Conservation (phyloP, 2,329 filamentous ascomycete genomes). For the Elsinoe batatas region DNA sequence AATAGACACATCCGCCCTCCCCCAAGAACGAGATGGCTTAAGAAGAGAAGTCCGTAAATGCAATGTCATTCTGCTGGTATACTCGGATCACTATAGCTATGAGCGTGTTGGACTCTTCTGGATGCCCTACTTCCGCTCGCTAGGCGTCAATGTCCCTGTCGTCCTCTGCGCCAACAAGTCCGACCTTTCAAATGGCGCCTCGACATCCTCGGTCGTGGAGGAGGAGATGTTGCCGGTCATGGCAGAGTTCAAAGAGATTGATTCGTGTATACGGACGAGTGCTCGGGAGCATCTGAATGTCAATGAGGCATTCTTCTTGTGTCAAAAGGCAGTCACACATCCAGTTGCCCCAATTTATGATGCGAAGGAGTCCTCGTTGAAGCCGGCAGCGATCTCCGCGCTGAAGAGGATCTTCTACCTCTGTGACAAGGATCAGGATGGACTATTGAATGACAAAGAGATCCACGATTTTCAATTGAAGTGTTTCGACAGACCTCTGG, state of each 20-base stretch:
- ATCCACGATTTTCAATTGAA: conserved; percentile 83
- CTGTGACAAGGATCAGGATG: conserved; percentile 93
- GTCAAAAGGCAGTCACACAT: conserved; percentile 95
- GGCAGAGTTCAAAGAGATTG: conserved; percentile 97
- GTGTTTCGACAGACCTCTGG: conserved; percentile 82
- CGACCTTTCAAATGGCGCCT: conserved; percentile 67
- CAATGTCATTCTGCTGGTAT: conserved; percentile 93
- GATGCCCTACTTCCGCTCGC: conserved; percentile 94
- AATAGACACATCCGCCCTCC: conserved; percentile 91
- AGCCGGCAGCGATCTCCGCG: conserved; percentile 79
- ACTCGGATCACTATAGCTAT: conserved; percentile 98
- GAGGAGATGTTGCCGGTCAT: conserved; percentile 98
- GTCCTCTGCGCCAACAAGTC: conserved; percentile 96
- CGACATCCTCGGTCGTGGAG: conserved; percentile 74
- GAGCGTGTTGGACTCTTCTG: conserved; percentile 94
- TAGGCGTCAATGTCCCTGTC: conserved; percentile 97
- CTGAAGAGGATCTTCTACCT: conserved; percentile 88
- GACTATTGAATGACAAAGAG: conserved; percentile 79
- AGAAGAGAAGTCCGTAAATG: conserved; percentile 93
- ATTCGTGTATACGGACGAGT: conserved; percentile 92
- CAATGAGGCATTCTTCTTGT: conserved; percentile 91
- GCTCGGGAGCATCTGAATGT: conserved; percentile 87
- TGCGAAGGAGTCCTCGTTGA: conserved; percentile 78
- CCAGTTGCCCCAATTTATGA: conserved; percentile 95
- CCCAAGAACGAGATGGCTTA: conserved; percentile 81